phyloP scores from a whole-genome alignment of 768 basidiomycete genomes.

The Leccinum truebloodii region DNA sequence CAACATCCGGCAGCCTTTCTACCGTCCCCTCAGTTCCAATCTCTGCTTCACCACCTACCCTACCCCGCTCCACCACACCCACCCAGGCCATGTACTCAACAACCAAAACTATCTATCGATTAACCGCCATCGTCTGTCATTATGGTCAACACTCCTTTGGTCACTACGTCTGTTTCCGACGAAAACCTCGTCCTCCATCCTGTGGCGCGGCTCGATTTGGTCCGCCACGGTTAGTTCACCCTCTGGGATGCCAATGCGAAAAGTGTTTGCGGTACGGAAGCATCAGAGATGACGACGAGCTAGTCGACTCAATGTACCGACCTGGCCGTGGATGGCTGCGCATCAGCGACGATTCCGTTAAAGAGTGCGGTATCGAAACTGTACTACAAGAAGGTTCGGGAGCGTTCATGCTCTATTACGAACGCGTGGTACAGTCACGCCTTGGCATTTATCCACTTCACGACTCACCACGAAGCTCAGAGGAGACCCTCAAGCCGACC shows the following conservation, averaged over 20 bases:
- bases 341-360: constrained; percentile 83
- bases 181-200: constrained; percentile 63
- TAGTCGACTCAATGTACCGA: constrained; percentile 29
- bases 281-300: constrained; percentile 57
- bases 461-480: constrained; percentile 50
- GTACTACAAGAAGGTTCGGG: constrained; percentile 75
- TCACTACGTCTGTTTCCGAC: constrained; percentile 90
- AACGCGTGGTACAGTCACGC: constrained; percentile 54
- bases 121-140: constrained; percentile 87
- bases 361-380: constrained; percentile 71
- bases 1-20: constrained; percentile 77
- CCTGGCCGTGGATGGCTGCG: constrained; percentile 80
- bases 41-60: constrained; percentile 56
- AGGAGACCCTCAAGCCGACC: constrained; percentile 66
- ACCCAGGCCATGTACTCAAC: constrained; percentile 53
- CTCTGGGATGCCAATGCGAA: constrained; percentile 49
- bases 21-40: constrained; percentile 69
- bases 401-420: constrained; percentile 94
- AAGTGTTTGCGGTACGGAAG: constrained; percentile 49
- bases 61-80: constrained; percentile 53
- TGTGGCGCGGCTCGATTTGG: constrained; percentile 40
- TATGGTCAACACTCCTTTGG: constrained; percentile 92
- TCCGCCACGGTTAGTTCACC: constrained; percentile 41
- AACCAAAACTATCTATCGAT: constrained; percentile 78
- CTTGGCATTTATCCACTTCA: constrained; percentile 35